A percentile compares a stretch with the other conserved stretches of the same genome.
Conservation (phyloP, 345 rosid genomes). For the Triadica sebifera region DNA sequence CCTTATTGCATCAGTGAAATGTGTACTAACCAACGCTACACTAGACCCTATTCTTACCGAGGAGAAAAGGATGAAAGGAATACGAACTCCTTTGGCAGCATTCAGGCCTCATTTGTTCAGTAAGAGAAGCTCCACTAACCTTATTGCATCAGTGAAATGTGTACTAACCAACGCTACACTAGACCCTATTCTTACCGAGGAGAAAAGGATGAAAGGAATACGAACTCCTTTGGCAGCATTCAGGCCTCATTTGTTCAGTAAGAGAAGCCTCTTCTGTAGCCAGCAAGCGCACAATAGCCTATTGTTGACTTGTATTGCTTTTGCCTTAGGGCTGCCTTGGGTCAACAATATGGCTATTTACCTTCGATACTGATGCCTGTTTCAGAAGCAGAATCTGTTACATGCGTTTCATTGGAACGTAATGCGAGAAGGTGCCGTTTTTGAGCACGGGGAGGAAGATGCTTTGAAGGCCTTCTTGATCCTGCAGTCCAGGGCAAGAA, state of each 20-base stretch:
- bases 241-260: conserved; percentile 37
- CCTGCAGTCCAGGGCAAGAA: conserved; percentile 82
- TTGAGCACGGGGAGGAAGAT: conserved; percentile 91
- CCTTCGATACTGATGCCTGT: conserved; percentile 36
- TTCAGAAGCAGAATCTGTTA: conserved; percentile 47
- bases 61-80: conserved; percentile 5
- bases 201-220: conserved; percentile 9
- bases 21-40: conserved; percentile 15
- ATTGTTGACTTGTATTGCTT: background rate
- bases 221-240: conserved; percentile 31
- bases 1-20: conserved; percentile 19
- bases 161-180: conserved; percentile 11
- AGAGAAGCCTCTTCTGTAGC: conserved; percentile 25
- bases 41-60: conserved; percentile 25
- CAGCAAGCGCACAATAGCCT: conserved; percentile 8
- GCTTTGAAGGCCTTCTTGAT: conserved; percentile 61
- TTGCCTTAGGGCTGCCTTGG: conserved; percentile 19
- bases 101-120: conserved; percentile 40
- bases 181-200: conserved; percentile 24
- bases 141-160: conserved; percentile 23
- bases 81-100: conserved; percentile 31
- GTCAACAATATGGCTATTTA: conserved; percentile 18
- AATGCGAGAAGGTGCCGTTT: conserved; percentile 55
- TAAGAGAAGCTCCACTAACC: conserved; percentile 26
- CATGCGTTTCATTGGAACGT: conserved; percentile 34